These are phyloP conservation scores for Cryphonectria parasitica DNA, from an alignment of 2,329 filamentous ascomycete species.

Conservation along the genomic window DNA sequence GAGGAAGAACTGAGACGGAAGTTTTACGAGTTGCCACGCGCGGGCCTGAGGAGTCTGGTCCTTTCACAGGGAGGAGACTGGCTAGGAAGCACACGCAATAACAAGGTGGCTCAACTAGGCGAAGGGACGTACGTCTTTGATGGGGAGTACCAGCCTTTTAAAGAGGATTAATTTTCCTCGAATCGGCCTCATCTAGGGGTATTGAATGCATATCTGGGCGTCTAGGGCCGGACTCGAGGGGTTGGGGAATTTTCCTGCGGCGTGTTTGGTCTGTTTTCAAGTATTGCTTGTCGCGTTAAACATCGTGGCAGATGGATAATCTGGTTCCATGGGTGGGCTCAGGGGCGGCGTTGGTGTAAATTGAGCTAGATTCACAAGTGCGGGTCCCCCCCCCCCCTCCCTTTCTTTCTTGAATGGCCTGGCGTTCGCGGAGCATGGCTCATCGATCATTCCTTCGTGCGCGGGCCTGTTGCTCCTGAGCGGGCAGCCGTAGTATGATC, in stretches of 20 bases:
- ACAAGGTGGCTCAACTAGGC: slow-evolving; percentile 30
- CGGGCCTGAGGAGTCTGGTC: slow-evolving; percentile 37
- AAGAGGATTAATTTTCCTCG: slow-evolving; percentile 23
- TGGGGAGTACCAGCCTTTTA: slow-evolving; percentile 32
- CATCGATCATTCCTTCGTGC: neutral
- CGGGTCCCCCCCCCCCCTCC: too few relatives aligned
- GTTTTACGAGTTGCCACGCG: slow-evolving; percentile 35
- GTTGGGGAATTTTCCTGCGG: neutral
- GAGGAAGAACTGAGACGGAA: slow-evolving; percentile 26
- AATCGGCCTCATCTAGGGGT: neutral
- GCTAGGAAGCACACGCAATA: slow-evolving; percentile 33
- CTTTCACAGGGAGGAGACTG: slow-evolving; percentile 30
- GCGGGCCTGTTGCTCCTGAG: neutral
- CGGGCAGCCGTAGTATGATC: neutral
- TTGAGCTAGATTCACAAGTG: neutral
- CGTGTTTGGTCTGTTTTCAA: neutral
- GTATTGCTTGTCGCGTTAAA: neutral
- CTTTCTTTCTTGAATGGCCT: neutral
- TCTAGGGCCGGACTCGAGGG: neutral
- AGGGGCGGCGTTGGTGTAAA: neutral
- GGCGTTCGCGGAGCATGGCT: neutral
- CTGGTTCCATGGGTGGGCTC: neutral
- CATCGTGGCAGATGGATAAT: neutral
- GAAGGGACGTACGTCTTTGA: slow-evolving; percentile 33
- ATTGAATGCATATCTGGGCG: neutral